Base-by-base conservation (phyloP, 1,284 basidiomycete species). In the Sutorius eximius region DNA sequence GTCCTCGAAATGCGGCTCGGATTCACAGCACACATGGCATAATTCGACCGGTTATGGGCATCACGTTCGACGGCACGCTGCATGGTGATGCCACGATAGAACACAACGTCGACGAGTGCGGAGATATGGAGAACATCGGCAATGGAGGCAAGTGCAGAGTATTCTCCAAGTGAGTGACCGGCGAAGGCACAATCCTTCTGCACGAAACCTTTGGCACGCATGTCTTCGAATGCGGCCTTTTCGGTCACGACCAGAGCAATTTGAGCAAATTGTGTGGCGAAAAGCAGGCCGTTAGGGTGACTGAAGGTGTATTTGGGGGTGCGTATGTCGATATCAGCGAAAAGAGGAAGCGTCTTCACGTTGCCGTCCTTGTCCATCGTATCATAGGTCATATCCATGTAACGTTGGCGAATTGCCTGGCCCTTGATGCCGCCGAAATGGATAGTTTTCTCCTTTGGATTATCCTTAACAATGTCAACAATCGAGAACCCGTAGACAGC, bases 31-130 rank as follows among this genome's bases (percentile, higher is more conserved):
- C 95, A 95, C 97, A 99, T 98, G 18, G 94, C 95, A 68, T 98
- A 99, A 73, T 96, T 94, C 33, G 93, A 95, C 50, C 96, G 86
- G 69, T 95, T 95, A 56, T 91, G 80, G 3, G 88, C 80, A 68
- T 98, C 96, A 45, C 96, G 92, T 73, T 97, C 92, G 57, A 98
- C 95, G 20, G 95, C 95, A 44, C 95, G 92, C 71, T 98, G 95
- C 96, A 99, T 99, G 48, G 96, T 99, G 68, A 99, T 96, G 71
- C 96, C 96, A 74, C 97, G 93, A 75, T 98, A 98, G 83, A 99
- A 98, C 42, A 99, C 96, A 68, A 99, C 93, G 65, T 98, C 95
- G 64, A 96, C 93, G 49, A 99, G 86, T n/a, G 93, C 86, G 32
- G 95, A 93, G 69, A 98, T 94, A 43, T 93, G 89, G 44, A 99